phyloP scores from a whole-genome alignment of 345 rosid species.

The Diplotaxis tenuifolia region DNA sequence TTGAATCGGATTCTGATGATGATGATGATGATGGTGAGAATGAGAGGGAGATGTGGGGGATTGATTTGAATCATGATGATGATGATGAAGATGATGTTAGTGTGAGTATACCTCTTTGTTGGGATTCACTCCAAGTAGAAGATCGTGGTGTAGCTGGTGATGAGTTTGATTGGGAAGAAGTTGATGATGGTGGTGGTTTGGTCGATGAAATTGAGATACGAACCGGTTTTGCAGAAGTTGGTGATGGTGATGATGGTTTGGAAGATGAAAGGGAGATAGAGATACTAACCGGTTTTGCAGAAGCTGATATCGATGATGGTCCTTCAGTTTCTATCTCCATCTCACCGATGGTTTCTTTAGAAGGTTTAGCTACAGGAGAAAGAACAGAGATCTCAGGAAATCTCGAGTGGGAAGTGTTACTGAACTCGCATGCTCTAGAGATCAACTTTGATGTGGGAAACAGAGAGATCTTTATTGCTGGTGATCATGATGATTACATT shows the following conservation, averaged over 20 bases:
- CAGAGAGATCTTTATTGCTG: slow-evolving; percentile 39
- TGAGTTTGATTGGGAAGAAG: slow-evolving; percentile 96
- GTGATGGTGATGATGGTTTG: slow-evolving; percentile 39
- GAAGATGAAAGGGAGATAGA: slow-evolving; percentile 77
- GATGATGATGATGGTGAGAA: slow-evolving; percentile 20
- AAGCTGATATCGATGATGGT: slow-evolving; percentile 47
- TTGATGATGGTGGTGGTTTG: slow-evolving; percentile 47
- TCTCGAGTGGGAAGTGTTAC: slow-evolving; percentile 77
- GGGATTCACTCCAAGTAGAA: slow-evolving; percentile 76
- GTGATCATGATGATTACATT: slow-evolving; percentile 45
- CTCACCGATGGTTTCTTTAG: slow-evolving; percentile 52
- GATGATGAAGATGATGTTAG: slow-evolving; percentile 47
- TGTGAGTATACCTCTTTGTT: slow-evolving; percentile 53
- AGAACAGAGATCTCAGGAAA: slow-evolving; percentile 45
- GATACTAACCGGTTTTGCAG: slow-evolving; percentile 54
- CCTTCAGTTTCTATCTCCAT: slow-evolving; percentile 50
- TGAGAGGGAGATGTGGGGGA: slow-evolving; percentile 34
- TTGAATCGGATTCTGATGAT: slow-evolving; percentile 54
- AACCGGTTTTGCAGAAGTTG: slow-evolving; percentile 69
- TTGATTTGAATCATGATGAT: slow-evolving; percentile 47
- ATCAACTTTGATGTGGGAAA: slow-evolving; percentile 46
- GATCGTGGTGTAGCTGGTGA: slow-evolving; percentile 58
- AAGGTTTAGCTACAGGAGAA: slow-evolving; percentile 47
- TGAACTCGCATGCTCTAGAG: slow-evolving; percentile 60
- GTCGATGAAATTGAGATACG: slow-evolving; percentile 61